These are phyloP conservation scores for Metschnikowia peoriensis DNA, from an alignment of 805 yeast genomes.

Conservation along the genomic window DNA sequence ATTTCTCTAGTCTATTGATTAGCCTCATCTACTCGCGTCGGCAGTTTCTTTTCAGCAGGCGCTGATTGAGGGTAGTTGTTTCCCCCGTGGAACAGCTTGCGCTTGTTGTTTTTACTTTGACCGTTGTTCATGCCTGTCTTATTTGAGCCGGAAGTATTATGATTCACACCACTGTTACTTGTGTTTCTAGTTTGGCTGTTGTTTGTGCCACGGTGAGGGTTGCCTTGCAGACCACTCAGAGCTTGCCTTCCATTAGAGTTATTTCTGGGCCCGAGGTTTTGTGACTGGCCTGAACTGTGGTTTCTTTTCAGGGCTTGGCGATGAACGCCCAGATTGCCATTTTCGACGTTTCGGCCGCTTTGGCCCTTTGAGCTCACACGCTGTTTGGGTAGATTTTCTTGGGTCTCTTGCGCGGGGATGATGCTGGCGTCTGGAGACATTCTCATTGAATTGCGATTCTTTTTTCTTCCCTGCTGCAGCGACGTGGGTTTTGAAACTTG, in stretches of 20 bases:
- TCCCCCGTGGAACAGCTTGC: constrained; percentile 33
- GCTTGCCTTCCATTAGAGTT: constrained; percentile 6
- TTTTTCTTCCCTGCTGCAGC: constrained; percentile 18
- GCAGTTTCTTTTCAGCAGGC: constrained; percentile 1
- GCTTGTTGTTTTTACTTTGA: constrained; percentile 22
- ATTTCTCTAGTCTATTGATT: not conserved
- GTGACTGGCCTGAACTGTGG: constrained; percentile 4
- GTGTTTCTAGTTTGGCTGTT: not conserved
- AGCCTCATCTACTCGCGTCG: not conserved
- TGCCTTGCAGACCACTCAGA: constrained; percentile 10
- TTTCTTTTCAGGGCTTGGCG: constrained; percentile 9
- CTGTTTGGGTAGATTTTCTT: constrained; percentile 10
- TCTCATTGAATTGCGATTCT: constrained; percentile 34
- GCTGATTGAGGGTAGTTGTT: constrained; percentile 19
- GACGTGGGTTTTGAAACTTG: too few species aligned
- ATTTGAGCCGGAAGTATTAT: not conserved
- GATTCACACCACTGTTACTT: constrained; percentile 2
- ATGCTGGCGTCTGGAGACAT: constrained; percentile 19
- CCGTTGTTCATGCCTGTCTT: constrained; percentile 11
- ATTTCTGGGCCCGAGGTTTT: constrained; percentile 1
- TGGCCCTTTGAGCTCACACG: constrained; percentile 5
- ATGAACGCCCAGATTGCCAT: constrained; percentile 3
- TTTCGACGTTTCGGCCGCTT: not conserved
- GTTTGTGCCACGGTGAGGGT: constrained; percentile 1
- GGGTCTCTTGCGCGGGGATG: constrained; percentile 20